Evolutionary conservation across 805 yeast species (phyloP), one percentile per base, ranked within the genome.

Genomic region (Trichomonascus vanleenenianus): DNA sequence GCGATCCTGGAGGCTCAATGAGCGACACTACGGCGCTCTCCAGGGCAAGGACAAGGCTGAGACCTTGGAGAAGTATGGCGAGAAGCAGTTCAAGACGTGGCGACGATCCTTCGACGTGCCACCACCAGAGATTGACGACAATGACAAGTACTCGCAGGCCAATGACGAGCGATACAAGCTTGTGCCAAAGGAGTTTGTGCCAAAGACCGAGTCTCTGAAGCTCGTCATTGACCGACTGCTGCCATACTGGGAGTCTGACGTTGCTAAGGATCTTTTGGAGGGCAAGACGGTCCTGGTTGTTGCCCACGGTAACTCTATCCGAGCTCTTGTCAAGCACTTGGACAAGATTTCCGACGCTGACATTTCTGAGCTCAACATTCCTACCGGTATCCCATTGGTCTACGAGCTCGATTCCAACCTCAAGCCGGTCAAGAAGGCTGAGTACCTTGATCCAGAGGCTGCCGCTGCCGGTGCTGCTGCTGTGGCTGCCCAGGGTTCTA

Each of bases 381-480:
- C 97, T 72, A 89, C 97, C 60, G 97, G 96, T 77, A 91, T 89
- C 58, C 97, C 97, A 66, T 81, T 89, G 73, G 96, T 91, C 53
- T 91, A 85, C 74, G 97, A 91, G 74, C 81, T 89, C 65, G 96
- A 89, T 67, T 83, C 76, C 45, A 65, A 77, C 63, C 80, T 89
- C 72, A 79, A 79, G 72, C 97, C 97, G 72, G 74, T 82, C 66
- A 88, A 88, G 81, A 84, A 87, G 58, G 81, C 94, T 60, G 87
- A 89, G 79, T 89, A 89, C 82, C 83, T 89, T 72, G 97, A 89
- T 74, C 97, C 97, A 63, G 97, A 87, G 75, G 97, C 97, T 63
- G 97, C 97, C 63, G 96, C 89, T 55, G 96, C 96, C 46, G 97
- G 97, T 78, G 97, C 97, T 56, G 97, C 97, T 65, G 96, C 96